Conservation (phyloP, 2,329 filamentous ascomycete genomes). For the Exserohilum rostratum region DNA sequence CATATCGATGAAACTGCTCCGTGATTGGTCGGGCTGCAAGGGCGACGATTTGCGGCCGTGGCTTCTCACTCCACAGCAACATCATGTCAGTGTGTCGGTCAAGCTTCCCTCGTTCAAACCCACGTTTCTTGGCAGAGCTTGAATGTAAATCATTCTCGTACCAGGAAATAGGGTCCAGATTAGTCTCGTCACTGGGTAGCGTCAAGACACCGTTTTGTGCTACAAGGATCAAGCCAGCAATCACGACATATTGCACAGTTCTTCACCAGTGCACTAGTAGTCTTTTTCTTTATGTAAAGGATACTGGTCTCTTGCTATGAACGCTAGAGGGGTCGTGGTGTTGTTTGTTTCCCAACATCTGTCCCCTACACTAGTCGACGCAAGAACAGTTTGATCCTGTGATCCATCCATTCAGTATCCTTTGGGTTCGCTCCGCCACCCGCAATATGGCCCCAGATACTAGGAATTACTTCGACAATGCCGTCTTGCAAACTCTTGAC, state of each 20-base stretch:
- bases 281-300: background rate
- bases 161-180: background rate
- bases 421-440: conserved; percentile 46
- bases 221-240: background rate
- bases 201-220: background rate
- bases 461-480: conserved; percentile 41
- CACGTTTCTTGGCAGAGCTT: background rate
- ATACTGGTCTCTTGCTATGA: background rate
- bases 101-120: background rate
- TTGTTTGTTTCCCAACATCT: background rate
- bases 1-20: conserved; percentile 44
- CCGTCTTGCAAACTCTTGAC: conserved; percentile 42
- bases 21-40: conserved; percentile 33
- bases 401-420: conserved; percentile 37
- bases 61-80: background rate
- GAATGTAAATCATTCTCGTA: background rate
- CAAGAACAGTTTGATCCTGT: conserved; percentile 19
- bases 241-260: background rate
- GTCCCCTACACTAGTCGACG: background rate
- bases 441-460: conserved; percentile 52
- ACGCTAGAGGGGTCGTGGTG: background rate
- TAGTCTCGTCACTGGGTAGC: background rate
- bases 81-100: background rate
- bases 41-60: background rate
- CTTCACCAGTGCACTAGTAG: background rate